Evolutionary conservation across 768 basidiomycete species (phyloP).

Genomic region (Paxillus ammoniavirescens): DNA sequence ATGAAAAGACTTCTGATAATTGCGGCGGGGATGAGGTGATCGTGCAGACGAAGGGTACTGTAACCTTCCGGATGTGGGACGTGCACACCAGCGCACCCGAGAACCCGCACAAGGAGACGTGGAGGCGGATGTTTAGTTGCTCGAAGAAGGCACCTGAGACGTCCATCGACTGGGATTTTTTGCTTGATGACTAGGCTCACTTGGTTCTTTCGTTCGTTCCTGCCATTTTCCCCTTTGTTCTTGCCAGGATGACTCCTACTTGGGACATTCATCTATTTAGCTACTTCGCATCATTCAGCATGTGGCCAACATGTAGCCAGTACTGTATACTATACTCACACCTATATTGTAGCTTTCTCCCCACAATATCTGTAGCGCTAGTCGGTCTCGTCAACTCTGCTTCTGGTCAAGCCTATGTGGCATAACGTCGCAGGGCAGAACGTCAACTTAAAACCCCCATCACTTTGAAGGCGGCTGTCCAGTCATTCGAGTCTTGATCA

Average conservation of each 20-base stretch:
- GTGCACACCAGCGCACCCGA: constrained; percentile 64
- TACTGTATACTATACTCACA: constrained; percentile 4
- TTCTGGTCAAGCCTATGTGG: not conserved
- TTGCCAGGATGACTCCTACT: constrained; percentile 6
- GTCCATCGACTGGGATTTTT: constrained; percentile 74
- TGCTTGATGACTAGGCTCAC: constrained; percentile 59
- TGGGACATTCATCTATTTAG: constrained; percentile 20
- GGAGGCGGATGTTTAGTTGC: constrained; percentile 64
- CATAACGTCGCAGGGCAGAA: no score
- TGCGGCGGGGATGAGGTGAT: constrained; percentile 59
- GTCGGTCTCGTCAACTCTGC: constrained; percentile 2
- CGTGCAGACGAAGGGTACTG: constrained; percentile 55
- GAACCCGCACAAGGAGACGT: constrained; percentile 55
- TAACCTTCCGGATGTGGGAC: constrained; percentile 82
- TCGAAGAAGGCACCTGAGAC: constrained; percentile 49
- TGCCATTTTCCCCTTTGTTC: constrained; percentile 1
- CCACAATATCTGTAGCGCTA: constrained; percentile 24
- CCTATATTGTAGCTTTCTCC: constrained; percentile 21
- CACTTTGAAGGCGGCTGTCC: no score
- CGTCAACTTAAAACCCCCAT: no score
- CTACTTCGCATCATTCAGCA: constrained; percentile 13
- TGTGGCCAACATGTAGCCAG: constrained; percentile 21
- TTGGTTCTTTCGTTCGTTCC: constrained; percentile 13
- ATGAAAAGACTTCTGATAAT: constrained; percentile 35
- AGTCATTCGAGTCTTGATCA: no score